Evolutionary conservation across 108 stramenopile genomes (phyloP).

Genomic region (Pseudonitzschia multiseries): DNA sequence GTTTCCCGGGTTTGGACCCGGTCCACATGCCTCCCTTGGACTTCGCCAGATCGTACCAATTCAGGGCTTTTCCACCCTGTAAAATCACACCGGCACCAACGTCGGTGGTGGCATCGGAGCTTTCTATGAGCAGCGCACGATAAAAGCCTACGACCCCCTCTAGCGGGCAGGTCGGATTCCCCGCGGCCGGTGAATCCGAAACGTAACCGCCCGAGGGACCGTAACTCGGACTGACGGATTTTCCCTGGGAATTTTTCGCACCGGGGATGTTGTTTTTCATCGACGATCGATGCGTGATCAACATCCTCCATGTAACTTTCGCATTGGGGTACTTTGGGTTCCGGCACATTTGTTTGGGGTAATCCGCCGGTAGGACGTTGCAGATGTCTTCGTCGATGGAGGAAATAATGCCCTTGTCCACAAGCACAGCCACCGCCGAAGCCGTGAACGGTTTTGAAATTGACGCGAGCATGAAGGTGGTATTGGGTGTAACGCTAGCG

Average conservation of each 20-base stretch:
- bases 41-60: constrained; percentile 19
- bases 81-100: constrained; percentile 9
- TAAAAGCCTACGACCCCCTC: constrained; percentile 27
- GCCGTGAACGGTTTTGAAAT: constrained; percentile 30
- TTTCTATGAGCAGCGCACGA: constrained; percentile 17
- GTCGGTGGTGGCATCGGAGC: background rate
- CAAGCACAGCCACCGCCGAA: constrained; percentile 21
- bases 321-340: constrained; percentile 23
- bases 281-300: constrained; percentile 35
- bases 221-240: constrained; percentile 3
- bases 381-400: constrained; percentile 35
- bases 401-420: constrained; percentile 19
- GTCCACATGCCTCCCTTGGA: constrained; percentile 14
- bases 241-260: background rate
- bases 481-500: constrained; percentile 26
- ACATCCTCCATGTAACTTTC: constrained; percentile 29
- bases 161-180: constrained; percentile 29
- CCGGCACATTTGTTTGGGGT: constrained; percentile 6
- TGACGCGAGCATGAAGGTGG: constrained; percentile 35
- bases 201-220: constrained; percentile 1
- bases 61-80: background rate
- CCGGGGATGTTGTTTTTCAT: constrained; percentile 11
- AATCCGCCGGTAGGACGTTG: constrained; percentile 20
- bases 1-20: constrained; percentile 3
- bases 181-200: constrained; percentile 4